phyloP scores from a whole-genome alignment of 2,329 filamentous ascomycete species.

The Meredithiella fracta region DNA sequence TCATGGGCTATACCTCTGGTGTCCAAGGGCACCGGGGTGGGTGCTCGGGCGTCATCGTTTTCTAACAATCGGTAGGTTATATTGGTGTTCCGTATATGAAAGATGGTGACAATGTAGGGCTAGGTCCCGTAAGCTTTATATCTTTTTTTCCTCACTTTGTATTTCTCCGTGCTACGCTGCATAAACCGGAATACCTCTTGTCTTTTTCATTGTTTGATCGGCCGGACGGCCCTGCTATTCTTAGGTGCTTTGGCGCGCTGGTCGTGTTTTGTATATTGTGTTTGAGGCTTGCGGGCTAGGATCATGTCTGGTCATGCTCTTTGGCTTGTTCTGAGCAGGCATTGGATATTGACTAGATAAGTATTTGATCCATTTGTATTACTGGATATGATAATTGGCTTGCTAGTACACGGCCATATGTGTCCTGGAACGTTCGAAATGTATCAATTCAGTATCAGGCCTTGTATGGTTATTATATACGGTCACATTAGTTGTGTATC shows the following conservation, averaged over 20 bases:
- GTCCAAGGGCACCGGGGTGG: neutral
- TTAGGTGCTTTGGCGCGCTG: neutral
- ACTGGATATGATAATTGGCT: no score
- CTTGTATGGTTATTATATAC: no score
- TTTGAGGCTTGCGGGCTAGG: neutral
- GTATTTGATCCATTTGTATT: no score
- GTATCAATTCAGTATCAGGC: no score
- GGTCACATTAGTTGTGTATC: no score
- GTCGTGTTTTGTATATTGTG: neutral
- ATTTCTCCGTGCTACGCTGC: no score
- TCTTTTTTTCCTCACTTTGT: neutral
- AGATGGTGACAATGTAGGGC: neutral
- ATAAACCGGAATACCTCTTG: no score
- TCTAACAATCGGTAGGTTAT: slow-evolving; percentile 9
- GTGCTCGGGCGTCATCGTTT: slow-evolving; percentile 11
- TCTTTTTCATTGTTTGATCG: slow-evolving; percentile 4
- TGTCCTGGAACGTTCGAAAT: no score
- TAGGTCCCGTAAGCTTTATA: neutral
- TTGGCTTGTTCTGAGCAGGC: neutral
- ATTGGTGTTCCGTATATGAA: neutral
- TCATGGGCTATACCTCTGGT: slow-evolving; percentile 7
- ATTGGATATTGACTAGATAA: no score
- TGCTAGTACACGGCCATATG: no score
- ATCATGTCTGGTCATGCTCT: neutral
- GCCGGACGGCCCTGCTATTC: neutral